These are phyloP conservation scores for Fusarium goolgardi DNA, from an alignment of 2,329 filamentous ascomycete genomes.

Conservation along the genomic window DNA sequence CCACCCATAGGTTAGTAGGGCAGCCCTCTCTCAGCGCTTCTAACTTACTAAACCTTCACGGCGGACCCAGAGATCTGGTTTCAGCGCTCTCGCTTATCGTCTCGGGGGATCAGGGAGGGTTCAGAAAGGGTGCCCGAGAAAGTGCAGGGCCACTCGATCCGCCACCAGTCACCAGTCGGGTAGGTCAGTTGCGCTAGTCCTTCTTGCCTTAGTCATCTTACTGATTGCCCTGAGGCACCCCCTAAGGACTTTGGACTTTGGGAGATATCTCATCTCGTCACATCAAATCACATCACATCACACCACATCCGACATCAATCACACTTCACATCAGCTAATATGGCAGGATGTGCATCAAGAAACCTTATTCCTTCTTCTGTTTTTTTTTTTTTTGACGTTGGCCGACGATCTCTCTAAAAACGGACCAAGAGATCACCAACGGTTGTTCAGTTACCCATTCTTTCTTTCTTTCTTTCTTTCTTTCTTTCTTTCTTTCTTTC, in stretches of 20 bases:
- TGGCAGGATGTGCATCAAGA: conserved; percentile 1
- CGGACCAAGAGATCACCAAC: conserved; percentile 7
- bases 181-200: neutral
- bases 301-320: neutral
- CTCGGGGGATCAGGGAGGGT: conserved; percentile 33
- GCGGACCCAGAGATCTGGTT: conserved; percentile 50
- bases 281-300: neutral
- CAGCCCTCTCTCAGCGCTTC: no score
- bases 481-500: neutral
- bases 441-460: neutral
- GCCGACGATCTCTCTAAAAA: conserved; percentile 1
- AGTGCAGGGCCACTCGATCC: conserved; percentile 28
- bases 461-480: neutral
- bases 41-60: conserved; percentile 7
- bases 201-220: neutral
- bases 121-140: conserved; percentile 1
- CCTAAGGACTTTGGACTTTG: conserved; percentile 2
- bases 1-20: neutral
- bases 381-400: conserved; percentile 4
- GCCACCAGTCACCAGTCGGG: conserved; percentile 1
- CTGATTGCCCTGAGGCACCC: conserved; percentile 7
- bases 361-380: conserved; percentile 19
- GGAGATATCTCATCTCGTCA: neutral
- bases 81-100: conserved; percentile 51
- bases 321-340: neutral